A percentile compares a stretch with the other conserved stretches of the same genome.
These are phyloP conservation scores for Sedum album DNA, from an alignment of 164 flowering plant genomes.

Conservation along the genomic window DNA sequence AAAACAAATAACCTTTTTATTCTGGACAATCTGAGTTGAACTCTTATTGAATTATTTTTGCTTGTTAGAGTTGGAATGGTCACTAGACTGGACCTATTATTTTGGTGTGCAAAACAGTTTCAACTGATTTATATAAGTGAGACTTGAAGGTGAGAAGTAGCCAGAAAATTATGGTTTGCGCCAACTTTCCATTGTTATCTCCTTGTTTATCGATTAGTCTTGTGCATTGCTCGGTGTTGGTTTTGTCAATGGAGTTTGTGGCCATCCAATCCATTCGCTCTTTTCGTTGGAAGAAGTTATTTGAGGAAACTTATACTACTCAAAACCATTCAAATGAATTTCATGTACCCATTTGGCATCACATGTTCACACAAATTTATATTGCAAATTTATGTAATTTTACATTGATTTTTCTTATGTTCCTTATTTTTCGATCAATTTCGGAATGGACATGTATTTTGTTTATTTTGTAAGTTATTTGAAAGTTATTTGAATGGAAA, in stretches of 20 bases:
- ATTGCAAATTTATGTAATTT: not conserved
- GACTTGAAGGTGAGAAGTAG: not conserved
- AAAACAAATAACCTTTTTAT: not conserved
- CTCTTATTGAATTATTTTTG: not conserved
- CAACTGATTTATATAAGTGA: not conserved
- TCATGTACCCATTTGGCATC: too few relatives aligned
- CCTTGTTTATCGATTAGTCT: not conserved
- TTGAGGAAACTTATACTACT: conserved; percentile 6
- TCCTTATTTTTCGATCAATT: too few relatives aligned
- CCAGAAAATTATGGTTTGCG: conserved; percentile 3
- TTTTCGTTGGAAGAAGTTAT: not conserved
- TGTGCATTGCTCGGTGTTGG: conserved; percentile 7
- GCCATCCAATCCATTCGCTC: conserved; percentile 7
- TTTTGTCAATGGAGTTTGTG: conserved; percentile 6
- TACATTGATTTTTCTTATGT: too few relatives aligned
- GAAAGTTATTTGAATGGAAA: not conserved
- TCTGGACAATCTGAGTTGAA: not conserved
- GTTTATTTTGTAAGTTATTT: too few relatives aligned
- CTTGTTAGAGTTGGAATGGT: not conserved
- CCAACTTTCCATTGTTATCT: not conserved
- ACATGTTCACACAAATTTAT: not conserved
- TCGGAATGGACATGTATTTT: too few relatives aligned
- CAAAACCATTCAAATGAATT: not conserved
- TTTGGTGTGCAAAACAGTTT: not conserved
- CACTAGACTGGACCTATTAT: not conserved